Conservation (phyloP, 2,329 filamentous ascomycete species). For the Myotisia sp. region DNA sequence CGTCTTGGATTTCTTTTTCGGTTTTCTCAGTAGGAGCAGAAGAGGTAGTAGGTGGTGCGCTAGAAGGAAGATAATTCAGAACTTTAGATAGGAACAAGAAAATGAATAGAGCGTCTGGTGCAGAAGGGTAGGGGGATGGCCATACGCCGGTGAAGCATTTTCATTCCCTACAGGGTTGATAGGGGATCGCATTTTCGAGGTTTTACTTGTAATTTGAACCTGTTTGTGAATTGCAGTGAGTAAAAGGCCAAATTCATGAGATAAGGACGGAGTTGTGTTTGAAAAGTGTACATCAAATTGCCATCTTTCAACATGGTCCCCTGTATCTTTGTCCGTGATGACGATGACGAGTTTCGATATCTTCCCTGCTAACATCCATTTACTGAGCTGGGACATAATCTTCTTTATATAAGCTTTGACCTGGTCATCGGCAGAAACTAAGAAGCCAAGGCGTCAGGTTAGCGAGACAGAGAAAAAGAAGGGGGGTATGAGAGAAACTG, state of each 20-base stretch:
- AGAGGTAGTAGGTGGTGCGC: constrained; percentile 4
- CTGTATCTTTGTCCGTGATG: constrained; percentile 92
- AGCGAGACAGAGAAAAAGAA: not conserved
- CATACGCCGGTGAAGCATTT: constrained; percentile 44
- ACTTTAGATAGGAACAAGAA: not conserved
- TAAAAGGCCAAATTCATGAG: not conserved
- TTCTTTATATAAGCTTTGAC: constrained; percentile 99
- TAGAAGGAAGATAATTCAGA: constrained; percentile 4
- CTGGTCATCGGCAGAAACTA: constrained; percentile 88
- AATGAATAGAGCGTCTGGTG: not conserved
- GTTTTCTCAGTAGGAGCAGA: constrained; percentile 52
- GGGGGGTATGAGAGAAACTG: constrained; percentile 17
- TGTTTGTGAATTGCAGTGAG: too few relatives aligned
- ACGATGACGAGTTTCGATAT: constrained; percentile 96
- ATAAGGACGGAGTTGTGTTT: constrained; percentile 15
- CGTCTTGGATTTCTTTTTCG: constrained; percentile 82
- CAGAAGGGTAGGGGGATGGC: constrained; percentile 1
- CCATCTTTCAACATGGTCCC: constrained; percentile 92
- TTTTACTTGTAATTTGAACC: constrained; percentile 44
- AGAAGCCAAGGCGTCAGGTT: not conserved
- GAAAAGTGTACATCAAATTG: constrained; percentile 93
- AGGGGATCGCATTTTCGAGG: constrained; percentile 35
- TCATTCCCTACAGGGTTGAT: constrained; percentile 36
- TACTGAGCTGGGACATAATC: constrained; percentile 95
- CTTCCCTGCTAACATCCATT: constrained; percentile 95